Base-by-base conservation (phyloP, 1,284 basidiomycete species). In the Fomitiporia mediterranea region DNA sequence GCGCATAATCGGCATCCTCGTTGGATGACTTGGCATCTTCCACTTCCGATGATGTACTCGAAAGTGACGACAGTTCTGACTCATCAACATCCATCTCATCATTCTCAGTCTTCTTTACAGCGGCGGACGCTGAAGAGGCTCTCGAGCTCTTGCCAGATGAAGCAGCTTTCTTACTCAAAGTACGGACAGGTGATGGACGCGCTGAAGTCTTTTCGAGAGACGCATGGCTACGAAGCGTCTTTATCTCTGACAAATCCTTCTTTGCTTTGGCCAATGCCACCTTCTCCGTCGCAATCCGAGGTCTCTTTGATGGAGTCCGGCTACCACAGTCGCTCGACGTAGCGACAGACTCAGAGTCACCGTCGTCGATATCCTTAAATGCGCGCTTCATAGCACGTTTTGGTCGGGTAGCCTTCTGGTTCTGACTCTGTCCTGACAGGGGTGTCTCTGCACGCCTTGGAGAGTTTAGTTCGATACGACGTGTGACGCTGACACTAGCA, bases 281-380 rank as follows among this genome's bases (percentile, higher is more conserved):
- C 40, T 53, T 53, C 30, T 53, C 51, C 25, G 46, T 51, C 4
- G 40, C 27, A 21, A 43, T 32, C 9, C 50, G 43, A 13, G 35
- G 46, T 8, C 52, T 40, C 44, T 58, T 58, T 23, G 57, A 53
- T 4, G 46, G 46, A 6, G 52, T 37, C 9, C 56, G 56, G 19
- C 30, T 11, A 7, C 23, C 28, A 5, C 27, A 43, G 17, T 35
- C 39, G 9, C 39, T 53, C 17, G 28, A 19, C 43, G 27, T 51
- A 17, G 42, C 28, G 28, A 37, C 48, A 11, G 47, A 40, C 21
- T 49, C 42, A 19, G 37, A 34, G 39, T 40, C 38, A 25, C 44
- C 39, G 30, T 48, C 30, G 23, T 51, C 57, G 2, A 44, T 3
- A 17, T 53, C 52, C 30, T 19, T 42, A 21, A 46, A 50, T n/a